phyloP scores from a whole-genome alignment of 2,329 filamentous ascomycete species.

The Periconia macrospinosa region DNA sequence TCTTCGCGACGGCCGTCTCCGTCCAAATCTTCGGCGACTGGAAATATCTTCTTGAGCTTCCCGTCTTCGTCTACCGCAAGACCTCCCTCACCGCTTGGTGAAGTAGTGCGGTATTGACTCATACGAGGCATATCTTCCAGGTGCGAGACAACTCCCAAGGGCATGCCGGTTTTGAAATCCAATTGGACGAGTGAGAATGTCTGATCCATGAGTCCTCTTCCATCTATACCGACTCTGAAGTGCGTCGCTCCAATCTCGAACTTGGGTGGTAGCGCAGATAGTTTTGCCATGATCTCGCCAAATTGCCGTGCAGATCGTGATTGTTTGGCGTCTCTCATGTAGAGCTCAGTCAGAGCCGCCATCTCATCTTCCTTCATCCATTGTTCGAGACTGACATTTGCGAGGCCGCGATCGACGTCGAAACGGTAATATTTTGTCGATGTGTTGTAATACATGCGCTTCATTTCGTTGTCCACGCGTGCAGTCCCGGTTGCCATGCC shows the following conservation, averaged over 20 bases:
- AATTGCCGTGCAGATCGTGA: slow-evolving; percentile 30
- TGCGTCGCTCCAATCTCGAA: slow-evolving; percentile 38
- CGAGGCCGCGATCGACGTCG: slow-evolving; percentile 44
- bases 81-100: slow-evolving; percentile 36
- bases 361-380: slow-evolving; percentile 48
- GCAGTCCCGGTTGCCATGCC: slow-evolving; percentile 43
- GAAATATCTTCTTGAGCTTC: slow-evolving; percentile 31
- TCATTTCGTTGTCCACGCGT: slow-evolving; percentile 46
- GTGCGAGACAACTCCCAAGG: slow-evolving; percentile 22
- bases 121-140: slow-evolving; percentile 27
- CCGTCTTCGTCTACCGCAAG: slow-evolving; percentile 30
- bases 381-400: slow-evolving; percentile 42
- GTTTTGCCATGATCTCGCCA: slow-evolving; percentile 40
- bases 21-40: slow-evolving; percentile 40
- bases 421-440: slow-evolving; percentile 44
- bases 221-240: slow-evolving; percentile 38
- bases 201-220: slow-evolving; percentile 30
- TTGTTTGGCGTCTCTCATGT: slow-evolving; percentile 42
- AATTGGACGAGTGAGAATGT: slow-evolving; percentile 37
- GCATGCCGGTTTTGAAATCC: slow-evolving; percentile 43
- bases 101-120: slow-evolving; percentile 23
- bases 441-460: slow-evolving; percentile 42
- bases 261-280: slow-evolving; percentile 37
- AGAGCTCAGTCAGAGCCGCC: slow-evolving; percentile 42
- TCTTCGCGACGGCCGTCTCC: slow-evolving; percentile 39